Conservation (phyloP, 305 asterid species). For the Fraxinus xanthoxyloides region DNA sequence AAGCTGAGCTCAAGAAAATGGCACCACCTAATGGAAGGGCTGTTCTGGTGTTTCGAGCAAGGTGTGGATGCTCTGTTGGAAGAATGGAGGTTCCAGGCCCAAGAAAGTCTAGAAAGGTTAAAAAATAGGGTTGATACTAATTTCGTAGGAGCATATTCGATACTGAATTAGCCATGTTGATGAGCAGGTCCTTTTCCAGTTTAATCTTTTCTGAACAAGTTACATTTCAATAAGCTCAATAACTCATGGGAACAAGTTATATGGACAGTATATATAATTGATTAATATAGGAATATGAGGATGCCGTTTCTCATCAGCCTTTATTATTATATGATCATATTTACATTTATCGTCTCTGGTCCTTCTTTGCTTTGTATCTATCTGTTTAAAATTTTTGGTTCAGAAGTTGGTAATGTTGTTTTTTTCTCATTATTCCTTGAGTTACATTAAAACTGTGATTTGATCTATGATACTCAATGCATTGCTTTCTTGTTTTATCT, state of each 20-base stretch:
- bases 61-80: constrained; percentile 90
- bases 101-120: constrained; percentile 66
- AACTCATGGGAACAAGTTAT: constrained; percentile 27
- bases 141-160: constrained; percentile 19
- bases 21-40: constrained; percentile 95
- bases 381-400: background rate
- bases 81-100: constrained; percentile 88
- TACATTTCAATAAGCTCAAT: constrained; percentile 40
- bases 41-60: constrained; percentile 70
- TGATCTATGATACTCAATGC: background rate
- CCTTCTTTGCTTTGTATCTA: constrained; percentile 22
- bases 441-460: background rate
- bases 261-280: constrained; percentile 26
- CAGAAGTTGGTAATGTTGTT: constrained; percentile 12
- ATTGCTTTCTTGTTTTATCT: background rate
- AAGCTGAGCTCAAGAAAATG: constrained; percentile 91
- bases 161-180: constrained; percentile 29
- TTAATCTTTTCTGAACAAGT: constrained; percentile 22
- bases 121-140: constrained; percentile 47
- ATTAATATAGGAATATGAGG: constrained; percentile 12
- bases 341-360: constrained; percentile 20
- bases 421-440: background rate
- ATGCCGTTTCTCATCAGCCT: constrained; percentile 10
- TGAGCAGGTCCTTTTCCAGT: constrained; percentile 25
- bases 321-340: constrained; percentile 7